Evolutionary conservation across 2,329 filamentous ascomycete genomes (phyloP), one percentile per base, ranked within the genome.

Genomic region (Verticillium isaacii): DNA sequence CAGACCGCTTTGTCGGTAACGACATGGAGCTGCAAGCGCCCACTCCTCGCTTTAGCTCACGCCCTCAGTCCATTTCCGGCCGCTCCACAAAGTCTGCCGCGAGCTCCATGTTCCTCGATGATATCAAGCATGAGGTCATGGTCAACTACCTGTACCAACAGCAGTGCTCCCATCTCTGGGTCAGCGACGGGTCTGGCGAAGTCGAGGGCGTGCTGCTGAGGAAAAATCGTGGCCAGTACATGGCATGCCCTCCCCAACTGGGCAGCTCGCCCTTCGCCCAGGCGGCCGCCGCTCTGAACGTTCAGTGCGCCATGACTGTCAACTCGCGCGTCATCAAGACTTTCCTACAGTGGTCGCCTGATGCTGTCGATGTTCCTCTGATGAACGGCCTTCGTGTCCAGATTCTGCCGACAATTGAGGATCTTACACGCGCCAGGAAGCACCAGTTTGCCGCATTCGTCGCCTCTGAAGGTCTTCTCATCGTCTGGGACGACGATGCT

Each of bases 401-500:
- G 74, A 89, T 93, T 63, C 74, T 93, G 11, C 89, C 89, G 0
- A 89, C 85, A 0, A 83, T 93, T 56, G 84, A 89, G 17, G 89
- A 92, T 69, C 80, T 93, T 4, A 82, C 86, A 0, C 81, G 85
- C 50, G 90, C 89, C 5, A 83, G 90, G 63, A 93, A 92, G 72
- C 86, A 92, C 71, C 91, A 94, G 71, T 93, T 90, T 66, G 91
- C 90, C 14, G 91, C 91, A 8, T 93, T 94, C 71, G 82, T 94
- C 52, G 87, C 89, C 2, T 85, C 84, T 0, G 87, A 91, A 64
- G 85, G 85, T 5, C 78, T 93, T 5, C 78, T 95, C 1, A 79
- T 94, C 1, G 90, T 94, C 1, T 95, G 91, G 91, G 91, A 94
- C 66, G 91, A 94, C 66, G 89, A 93, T 61, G 85, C 90, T 0